phyloP scores from a whole-genome alignment of 495 filamentous ascomycete genomes.

The Penicillium bialowiezense region DNA sequence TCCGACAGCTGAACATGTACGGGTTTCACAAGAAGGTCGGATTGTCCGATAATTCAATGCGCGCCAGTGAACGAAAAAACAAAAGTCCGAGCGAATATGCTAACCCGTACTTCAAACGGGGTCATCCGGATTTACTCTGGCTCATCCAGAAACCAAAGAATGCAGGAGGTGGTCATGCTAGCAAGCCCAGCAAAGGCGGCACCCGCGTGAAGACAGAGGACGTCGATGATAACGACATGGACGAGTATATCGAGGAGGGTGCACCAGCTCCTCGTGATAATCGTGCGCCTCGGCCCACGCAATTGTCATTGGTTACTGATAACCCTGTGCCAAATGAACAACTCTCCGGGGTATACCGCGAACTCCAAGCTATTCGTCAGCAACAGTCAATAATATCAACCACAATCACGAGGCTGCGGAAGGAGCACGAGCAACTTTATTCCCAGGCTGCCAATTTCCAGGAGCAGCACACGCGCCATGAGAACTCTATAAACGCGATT shows the following conservation, averaged over 20 bases:
- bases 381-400: slow-evolving; percentile 81
- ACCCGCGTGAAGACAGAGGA: slow-evolving; percentile 68
- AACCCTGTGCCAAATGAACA: slow-evolving; percentile 69
- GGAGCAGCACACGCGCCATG: slow-evolving; percentile 87
- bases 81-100: slow-evolving; percentile 98
- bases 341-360: slow-evolving; percentile 68
- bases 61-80: slow-evolving; percentile 91
- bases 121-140: slow-evolving; percentile 92
- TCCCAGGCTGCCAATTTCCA: slow-evolving; percentile 89
- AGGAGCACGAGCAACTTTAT: slow-evolving; percentile 85
- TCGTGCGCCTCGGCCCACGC: slow-evolving; percentile 31
- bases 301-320: slow-evolving; percentile 42
- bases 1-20: slow-evolving; percentile 98
- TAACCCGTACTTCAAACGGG: slow-evolving; percentile 92
- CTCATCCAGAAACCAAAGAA: slow-evolving; percentile 96
- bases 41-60: slow-evolving; percentile 95
- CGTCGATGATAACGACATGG: slow-evolving; percentile 62
- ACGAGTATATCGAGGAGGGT: slow-evolving; percentile 60
- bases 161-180: slow-evolving; percentile 38
- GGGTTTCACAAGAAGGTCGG: slow-evolving; percentile 99
- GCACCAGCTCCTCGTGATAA: slow-evolving; percentile 33
- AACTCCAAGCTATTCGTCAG: slow-evolving; percentile 75
- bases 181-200: slow-evolving; percentile 47
- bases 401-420: slow-evolving; percentile 71
- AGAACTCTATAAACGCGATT: slow-evolving; percentile 97